phyloP scores from a whole-genome alignment of 2,329 filamentous ascomycete genomes.

The Diaporthe capsici region DNA sequence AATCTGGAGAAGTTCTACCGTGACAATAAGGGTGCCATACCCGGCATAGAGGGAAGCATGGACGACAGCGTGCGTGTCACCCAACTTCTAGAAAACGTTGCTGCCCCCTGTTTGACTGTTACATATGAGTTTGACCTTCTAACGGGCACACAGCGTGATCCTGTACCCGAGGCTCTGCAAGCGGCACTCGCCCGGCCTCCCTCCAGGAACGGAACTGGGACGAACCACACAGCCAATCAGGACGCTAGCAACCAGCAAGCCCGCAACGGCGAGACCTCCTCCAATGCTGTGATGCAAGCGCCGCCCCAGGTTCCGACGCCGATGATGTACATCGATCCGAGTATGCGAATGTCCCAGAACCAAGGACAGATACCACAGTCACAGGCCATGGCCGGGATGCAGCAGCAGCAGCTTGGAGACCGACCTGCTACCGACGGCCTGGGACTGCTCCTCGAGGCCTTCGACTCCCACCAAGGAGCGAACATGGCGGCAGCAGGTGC shows the following conservation, averaged over 20 bases:
- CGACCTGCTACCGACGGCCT: constrained; percentile 53
- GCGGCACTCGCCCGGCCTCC: constrained; percentile 34
- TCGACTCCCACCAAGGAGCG: constrained; percentile 51
- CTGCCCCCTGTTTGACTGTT: constrained; percentile 41
- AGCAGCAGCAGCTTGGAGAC: constrained; percentile 43
- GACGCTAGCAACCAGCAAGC: constrained; percentile 31
- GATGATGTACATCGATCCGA: constrained; percentile 46
- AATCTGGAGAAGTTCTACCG: constrained; percentile 62
- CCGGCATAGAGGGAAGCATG: constrained; percentile 63
- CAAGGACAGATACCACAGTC: constrained; percentile 42
- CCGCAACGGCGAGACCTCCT: constrained; percentile 38
- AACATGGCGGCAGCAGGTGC: constrained; percentile 36
- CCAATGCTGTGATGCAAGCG: constrained; percentile 43
- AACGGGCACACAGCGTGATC: constrained; percentile 49
- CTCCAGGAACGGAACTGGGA: constrained; percentile 32
- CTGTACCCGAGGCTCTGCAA: constrained; percentile 49
- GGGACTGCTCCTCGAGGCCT: constrained; percentile 59
- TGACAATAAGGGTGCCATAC: constrained; percentile 57
- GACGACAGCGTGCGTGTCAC: constrained; percentile 59
- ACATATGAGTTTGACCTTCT: constrained; percentile 42
- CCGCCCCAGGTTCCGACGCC: constrained; percentile 42
- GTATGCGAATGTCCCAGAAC: constrained; percentile 42
- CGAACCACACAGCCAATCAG: constrained; percentile 23
- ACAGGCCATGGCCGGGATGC: constrained; percentile 43
- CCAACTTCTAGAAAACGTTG: constrained; percentile 17